Base-by-base conservation (phyloP, 2,329 filamentous ascomycete genomes). In the Fonsecaea monophora region DNA sequence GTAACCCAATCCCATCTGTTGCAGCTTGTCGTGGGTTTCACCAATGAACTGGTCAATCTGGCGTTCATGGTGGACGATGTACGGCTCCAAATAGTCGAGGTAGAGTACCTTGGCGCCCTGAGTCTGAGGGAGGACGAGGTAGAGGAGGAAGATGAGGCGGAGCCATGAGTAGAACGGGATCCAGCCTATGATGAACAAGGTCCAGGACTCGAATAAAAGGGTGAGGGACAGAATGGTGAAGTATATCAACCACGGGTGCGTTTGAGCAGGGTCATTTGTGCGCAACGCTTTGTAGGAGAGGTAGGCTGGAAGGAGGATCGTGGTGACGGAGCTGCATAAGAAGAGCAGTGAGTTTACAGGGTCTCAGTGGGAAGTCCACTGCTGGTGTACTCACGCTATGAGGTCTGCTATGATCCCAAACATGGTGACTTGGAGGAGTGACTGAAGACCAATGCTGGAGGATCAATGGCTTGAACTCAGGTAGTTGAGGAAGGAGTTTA, bases 211-310 rank as follows among this genome's bases (percentile, higher is more conserved):
- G 79, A 89, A 87, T 68, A 95, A 86, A 64, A 94, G 84, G 74
- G 89, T 87, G 77, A 92, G 90, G 68, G 92, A 91, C 71, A 97
- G 87, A 30, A 97, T 92, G 68, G 97, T 92, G 91, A 94, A 99
- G 86, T 98, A 99, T 91, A 98, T 98, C 72, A 98, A 87, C 95
- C 95, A 99, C 89, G 94, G 94, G 70, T 92, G 92, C 67, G 97
- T 86, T 77, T 96, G 89, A 42, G 92, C 90, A 1, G 94, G 93
- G 78, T 97, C 92, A 60, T 91, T 90, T 15, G 92, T 94, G 81
- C 95, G 94, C 76, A 99, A 90, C 57, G 95, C 94, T 84, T 98
- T 98, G 86, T 97, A 98, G 71, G 94, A 97, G 72, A 94, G 94
- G 82, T 97, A 98, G 70, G 97, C 88, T 60, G 95, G 95, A 78